Evolutionary conservation across 1,284 basidiomycete species (phyloP), one percentile per base, ranked within the genome.

Genomic region (Fomitopsis palustris): DNA sequence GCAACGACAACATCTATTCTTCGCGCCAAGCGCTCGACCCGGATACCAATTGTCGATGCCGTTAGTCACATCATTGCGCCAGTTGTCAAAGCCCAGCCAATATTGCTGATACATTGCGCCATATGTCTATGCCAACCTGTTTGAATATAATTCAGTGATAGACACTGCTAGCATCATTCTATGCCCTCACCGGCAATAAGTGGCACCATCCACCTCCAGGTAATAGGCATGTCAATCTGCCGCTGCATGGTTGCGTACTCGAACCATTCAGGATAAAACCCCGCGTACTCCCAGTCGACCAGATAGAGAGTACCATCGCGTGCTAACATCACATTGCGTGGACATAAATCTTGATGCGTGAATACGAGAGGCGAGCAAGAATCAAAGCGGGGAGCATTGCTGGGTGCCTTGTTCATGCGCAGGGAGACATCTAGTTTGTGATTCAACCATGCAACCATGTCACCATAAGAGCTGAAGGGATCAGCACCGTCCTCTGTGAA

Each of bases 251-350:
- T 51, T 2, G 35, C 19, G 41, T 59, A 68, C 55, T 74, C 73
- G 47, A 72, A 72, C 65, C 69, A 73, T 12, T 42, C 54, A 1
- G 72, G 72, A 56, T 72, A 75, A 38, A 67, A 64, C 9, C 73
- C 72, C 1, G 72, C 54, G 29, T 31, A 65, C 1, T 55, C 69
- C 65, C 68, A 74, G 58, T 73, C 70, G 17, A 75, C 59, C 12
- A 75, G 47, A 69, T 70, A 75, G 3, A 74, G 47, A 10, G 47
- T 53, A 7, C 67, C 66, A 37, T 73, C 68, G 1, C 63, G 53
- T 3, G 64, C 68, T 29, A 74, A 39, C n/a, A 70, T 57, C 43
- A 74, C 56, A 55, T 74, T 69, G 33, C 66, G 61, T 59, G 66
- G 60, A 37, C 55, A 54, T 17, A 75, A 58, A 55, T 74, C 70